These are phyloP conservation scores for Alnus glutinosa DNA, from an alignment of 306 rosid species.

Conservation along the genomic window DNA sequence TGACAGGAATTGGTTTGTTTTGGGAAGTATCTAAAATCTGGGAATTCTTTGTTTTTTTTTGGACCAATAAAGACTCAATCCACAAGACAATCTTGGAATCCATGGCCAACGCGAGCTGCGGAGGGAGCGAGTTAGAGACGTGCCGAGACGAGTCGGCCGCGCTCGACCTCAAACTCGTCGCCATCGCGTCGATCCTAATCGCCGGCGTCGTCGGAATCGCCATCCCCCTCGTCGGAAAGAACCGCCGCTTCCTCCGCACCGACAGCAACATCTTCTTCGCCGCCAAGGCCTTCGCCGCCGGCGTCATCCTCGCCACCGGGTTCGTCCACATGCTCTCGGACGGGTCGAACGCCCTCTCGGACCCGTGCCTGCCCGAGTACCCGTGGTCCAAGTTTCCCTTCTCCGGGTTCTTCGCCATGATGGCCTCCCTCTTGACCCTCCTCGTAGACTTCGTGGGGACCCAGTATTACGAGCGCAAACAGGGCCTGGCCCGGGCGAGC, in stretches of 20 bases:
- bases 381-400: conserved; percentile 94
- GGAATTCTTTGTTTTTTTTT: conserved; percentile 13
- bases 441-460: conserved; percentile 87
- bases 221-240: conserved; percentile 64
- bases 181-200: conserved; percentile 67
- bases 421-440: conserved; percentile 76
- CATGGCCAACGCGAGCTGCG: conserved; percentile 59
- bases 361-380: conserved; percentile 60
- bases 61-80: conserved; percentile 32
- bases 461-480: conserved; percentile 86
- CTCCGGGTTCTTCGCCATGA: conserved; percentile 83
- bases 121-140: conserved; percentile 36
- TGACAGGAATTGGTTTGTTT: not conserved
- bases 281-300: conserved; percentile 90
- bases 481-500: conserved; percentile 34
- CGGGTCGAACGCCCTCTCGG: conserved; percentile 50
- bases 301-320: conserved; percentile 89
- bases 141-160: conserved; percentile 79
- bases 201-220: conserved; percentile 77
- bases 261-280: conserved; percentile 78
- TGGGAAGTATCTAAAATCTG: conserved; percentile 27
- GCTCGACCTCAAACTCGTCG: conserved; percentile 58
- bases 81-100: conserved; percentile 42
- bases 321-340: conserved; percentile 89
- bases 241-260: conserved; percentile 57